Base-by-base conservation (phyloP, 2,329 filamentous ascomycete genomes). In the Eurotiales sp. region DNA sequence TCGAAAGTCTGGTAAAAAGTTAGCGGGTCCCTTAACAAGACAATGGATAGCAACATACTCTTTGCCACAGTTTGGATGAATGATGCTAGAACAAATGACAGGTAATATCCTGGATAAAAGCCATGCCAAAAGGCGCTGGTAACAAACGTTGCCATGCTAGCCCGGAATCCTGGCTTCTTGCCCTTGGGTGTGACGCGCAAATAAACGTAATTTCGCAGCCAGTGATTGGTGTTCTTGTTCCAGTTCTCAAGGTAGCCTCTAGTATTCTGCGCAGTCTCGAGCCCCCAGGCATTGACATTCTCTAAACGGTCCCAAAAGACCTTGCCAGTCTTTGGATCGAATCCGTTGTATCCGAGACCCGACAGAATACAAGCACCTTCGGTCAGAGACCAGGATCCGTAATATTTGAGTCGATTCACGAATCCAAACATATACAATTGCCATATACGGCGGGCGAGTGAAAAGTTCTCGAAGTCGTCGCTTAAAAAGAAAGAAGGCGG, bases 221-320 rank as follows among this genome's bases (percentile, higher is more conserved):
- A 99, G 63, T 89, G 84, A 69, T 96, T 99, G 11, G 93, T 99
- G 71, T 97, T 97, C 75, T 96, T 96, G 70, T 99, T 99, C 93
- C 93, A 99, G 63, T 84, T 87, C 44, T 86, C 92, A 3, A 99
- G 79, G 62, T 93, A 97, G 1, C 83, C 90, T 49, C 92, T 85
- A n/a, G 88, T 88, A 67, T 97, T 99, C 71, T 96, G 91, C 1
- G 92, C 93, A 0, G 83, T 78, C 72, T 99, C 93, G 23, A 99
- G 88, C 2, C 82, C 83, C 79, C 84, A 86, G 0, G 93, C 87
- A 58, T 88, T 84, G 59, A 99, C 89, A 64, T 99, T 99, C 60
- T 89, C 86, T 15, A 97, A 76, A 23, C 92, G 84, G 64, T 96
- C 85, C 88, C 93, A 99, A 53, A 85, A 87, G 1, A 95, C 85